phyloP scores from a whole-genome alignment of 768 basidiomycete genomes.

The Neoboletus magnificus region DNA sequence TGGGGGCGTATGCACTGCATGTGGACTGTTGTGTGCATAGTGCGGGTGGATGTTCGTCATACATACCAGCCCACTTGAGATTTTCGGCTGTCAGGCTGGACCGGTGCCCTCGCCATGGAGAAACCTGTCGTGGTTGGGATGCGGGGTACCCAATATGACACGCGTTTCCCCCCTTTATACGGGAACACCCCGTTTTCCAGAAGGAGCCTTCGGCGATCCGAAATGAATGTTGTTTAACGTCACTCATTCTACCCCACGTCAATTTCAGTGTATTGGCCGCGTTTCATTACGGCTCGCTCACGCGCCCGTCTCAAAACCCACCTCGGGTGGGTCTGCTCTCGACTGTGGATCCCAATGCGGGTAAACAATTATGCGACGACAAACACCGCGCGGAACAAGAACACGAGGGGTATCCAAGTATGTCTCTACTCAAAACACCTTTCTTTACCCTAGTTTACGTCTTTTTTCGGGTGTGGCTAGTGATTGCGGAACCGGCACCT shows the following conservation, averaged over 20 bases:
- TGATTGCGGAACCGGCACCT: conserved; percentile 41
- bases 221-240: not conserved
- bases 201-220: conserved; percentile 16
- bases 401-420: conserved; percentile 29
- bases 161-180: not conserved
- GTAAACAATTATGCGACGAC: conserved; percentile 34
- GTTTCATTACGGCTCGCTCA: conserved; percentile 72
- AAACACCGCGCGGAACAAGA: conserved; percentile 34
- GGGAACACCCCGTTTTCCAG: not conserved
- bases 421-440: not conserved
- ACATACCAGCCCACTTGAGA: not conserved
- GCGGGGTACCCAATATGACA: not conserved
- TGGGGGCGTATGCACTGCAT: not conserved
- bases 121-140: not conserved
- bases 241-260: not conserved
- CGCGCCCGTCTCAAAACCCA: conserved; percentile 61
- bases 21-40: conserved; percentile 1
- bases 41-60: not conserved
- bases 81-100: not conserved
- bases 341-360: conserved; percentile 60
- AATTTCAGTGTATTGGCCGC: conserved; percentile 56
- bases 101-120: not conserved
- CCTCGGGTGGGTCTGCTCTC: conserved; percentile 71
- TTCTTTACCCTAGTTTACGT: not conserved
- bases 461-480: conserved; percentile 23